Conservation (phyloP, 2,329 filamentous ascomycete species). For the Calonectria montana region DNA sequence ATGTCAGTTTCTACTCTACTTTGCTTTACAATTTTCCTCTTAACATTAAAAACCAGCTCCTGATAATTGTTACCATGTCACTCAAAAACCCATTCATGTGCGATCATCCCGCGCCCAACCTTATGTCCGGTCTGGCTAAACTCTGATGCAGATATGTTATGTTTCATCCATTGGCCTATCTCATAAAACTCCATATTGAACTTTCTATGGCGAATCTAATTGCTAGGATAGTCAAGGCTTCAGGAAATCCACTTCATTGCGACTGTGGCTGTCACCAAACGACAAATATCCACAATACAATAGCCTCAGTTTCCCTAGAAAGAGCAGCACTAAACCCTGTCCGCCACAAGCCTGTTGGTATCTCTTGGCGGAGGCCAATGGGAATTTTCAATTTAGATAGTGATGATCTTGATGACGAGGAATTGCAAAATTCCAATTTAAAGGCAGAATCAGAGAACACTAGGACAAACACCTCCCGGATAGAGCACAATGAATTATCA, state of each 20-base stretch:
- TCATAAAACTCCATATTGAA: constrained; percentile 41
- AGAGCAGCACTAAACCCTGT: not conserved
- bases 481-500: not conserved
- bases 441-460: not conserved
- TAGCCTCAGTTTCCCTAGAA: not conserved
- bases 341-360: not conserved
- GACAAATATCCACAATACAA: not conserved
- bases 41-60: constrained; percentile 21
- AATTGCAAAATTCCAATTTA: not conserved
- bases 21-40: not conserved
- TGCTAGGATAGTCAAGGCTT: constrained; percentile 40
- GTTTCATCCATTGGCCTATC: constrained; percentile 40
- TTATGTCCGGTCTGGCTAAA: constrained; percentile 12
- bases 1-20: constrained; percentile 58
- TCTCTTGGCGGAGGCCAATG: not conserved
- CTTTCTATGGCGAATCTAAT: constrained; percentile 42
- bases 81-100: constrained; percentile 35
- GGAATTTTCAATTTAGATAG: not conserved
- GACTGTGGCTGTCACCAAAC: constrained; percentile 32
- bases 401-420: not conserved
- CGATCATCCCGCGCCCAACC: not conserved
- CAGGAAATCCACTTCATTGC: constrained; percentile 30
- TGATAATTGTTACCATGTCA: constrained; percentile 39
- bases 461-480: not conserved
- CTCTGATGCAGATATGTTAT: constrained; percentile 29